phyloP scores from a whole-genome alignment of 805 yeast genomes.

The Nakazawaea wickerhamii region DNA sequence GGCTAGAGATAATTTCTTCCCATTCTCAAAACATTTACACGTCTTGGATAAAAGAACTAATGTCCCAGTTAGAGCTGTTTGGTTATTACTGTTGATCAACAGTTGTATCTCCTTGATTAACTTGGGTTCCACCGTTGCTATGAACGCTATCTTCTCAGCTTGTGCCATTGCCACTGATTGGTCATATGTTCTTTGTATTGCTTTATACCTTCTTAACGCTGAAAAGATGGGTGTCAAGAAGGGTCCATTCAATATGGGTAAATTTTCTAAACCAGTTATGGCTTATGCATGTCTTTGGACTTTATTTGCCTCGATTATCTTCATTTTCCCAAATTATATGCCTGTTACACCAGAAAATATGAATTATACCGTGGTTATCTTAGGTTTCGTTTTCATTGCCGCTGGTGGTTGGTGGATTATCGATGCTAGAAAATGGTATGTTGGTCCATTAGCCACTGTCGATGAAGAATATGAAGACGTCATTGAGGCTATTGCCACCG shows the following conservation, averaged over 20 bases:
- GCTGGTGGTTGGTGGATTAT: conserved; percentile 39
- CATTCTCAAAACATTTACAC: conserved; percentile 38
- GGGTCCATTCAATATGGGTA: conserved; percentile 46
- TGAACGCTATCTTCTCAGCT: conserved; percentile 50
- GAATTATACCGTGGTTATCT: conserved; percentile 50
- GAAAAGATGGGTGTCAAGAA: conserved; percentile 39
- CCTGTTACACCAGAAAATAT: conserved; percentile 37
- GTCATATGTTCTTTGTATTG: conserved; percentile 44
- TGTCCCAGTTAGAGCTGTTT: conserved; percentile 40
- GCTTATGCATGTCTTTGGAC: conserved; percentile 39
- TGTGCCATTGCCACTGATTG: conserved; percentile 47
- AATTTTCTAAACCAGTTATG: conserved; percentile 35
- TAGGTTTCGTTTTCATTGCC: conserved; percentile 34
- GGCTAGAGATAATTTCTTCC: conserved; percentile 52
- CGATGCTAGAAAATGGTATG: conserved; percentile 50
- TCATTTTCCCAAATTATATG: conserved; percentile 46
- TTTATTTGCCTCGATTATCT: conserved; percentile 40
- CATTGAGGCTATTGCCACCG: conserved; percentile 10
- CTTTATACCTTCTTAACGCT: conserved; percentile 35
- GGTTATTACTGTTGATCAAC: conserved; percentile 33
- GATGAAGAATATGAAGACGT: conserved; percentile 27
- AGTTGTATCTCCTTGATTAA: conserved; percentile 42
- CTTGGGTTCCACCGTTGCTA: conserved; percentile 37
- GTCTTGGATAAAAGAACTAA: conserved; percentile 33
- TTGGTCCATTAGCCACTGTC: conserved; percentile 47